phyloP scores from a whole-genome alignment of 2,329 filamentous ascomycete species.

The Incumbomyces delicatus region DNA sequence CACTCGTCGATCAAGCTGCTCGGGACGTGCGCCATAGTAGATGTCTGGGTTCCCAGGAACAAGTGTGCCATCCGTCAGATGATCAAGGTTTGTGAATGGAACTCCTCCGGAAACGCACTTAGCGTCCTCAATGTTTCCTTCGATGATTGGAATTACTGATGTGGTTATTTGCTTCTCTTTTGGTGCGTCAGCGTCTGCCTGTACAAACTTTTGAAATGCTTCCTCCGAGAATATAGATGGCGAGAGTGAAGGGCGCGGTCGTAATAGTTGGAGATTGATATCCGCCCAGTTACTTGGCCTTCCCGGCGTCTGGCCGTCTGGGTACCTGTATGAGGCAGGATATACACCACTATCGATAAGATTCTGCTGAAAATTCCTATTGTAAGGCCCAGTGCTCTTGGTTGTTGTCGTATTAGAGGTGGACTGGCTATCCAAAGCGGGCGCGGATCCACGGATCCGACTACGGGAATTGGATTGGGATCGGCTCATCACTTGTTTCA shows the following conservation, averaged over 20 bases:
- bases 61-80: slow-evolving; percentile 24
- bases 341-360: slow-evolving; percentile 28
- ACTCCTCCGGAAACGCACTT: slow-evolving; percentile 21
- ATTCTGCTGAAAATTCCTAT: slow-evolving; percentile 28
- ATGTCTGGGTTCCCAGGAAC: slow-evolving; percentile 23
- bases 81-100: slow-evolving; percentile 28
- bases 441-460: background rate
- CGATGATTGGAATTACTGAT: slow-evolving; percentile 24
- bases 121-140: slow-evolving; percentile 9
- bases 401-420: slow-evolving; percentile 13
- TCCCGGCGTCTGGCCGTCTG: slow-evolving; percentile 18
- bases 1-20: slow-evolving; percentile 23
- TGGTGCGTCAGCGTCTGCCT: background rate
- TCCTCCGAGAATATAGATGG: slow-evolving; percentile 4
- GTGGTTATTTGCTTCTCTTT: slow-evolving; percentile 29
- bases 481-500: background rate
- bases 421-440: background rate
- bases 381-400: slow-evolving; percentile 24
- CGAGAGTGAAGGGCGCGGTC: slow-evolving; percentile 8
- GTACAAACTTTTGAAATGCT: slow-evolving; percentile 4
- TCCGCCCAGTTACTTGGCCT: slow-evolving; percentile 26
- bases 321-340: slow-evolving; percentile 20
- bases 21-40: slow-evolving; percentile 24
- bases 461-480: background rate
- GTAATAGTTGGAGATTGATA: slow-evolving; percentile 10